Evolutionary conservation across 768 basidiomycete genomes (phyloP).

Genomic region (Suillus alpinus): DNA sequence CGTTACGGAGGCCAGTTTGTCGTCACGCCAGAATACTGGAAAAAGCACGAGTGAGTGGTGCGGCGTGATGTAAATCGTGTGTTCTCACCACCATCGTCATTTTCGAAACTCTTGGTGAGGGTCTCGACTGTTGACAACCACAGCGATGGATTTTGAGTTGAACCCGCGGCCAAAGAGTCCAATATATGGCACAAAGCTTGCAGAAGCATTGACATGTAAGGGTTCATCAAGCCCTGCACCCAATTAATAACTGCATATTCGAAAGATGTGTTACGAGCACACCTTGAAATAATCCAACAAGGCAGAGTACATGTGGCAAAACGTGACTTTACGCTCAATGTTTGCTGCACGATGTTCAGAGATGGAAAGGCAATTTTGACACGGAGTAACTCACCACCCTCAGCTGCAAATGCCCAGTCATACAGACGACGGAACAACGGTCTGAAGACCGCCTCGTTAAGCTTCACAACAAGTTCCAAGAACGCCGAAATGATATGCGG

Average conservation of each 20-base stretch:
- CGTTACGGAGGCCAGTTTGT: constrained; percentile 65
- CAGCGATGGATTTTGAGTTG: constrained; percentile 39
- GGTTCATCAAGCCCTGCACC: constrained; percentile 76
- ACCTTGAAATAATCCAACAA: constrained; percentile 91
- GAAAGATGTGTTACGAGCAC: constrained; percentile 12
- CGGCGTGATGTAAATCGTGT: not conserved
- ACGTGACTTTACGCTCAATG: constrained; percentile 58
- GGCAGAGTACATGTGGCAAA: constrained; percentile 69
- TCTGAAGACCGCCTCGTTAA: constrained; percentile 89
- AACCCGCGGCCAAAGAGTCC: constrained; percentile 35
- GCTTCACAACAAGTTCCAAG: constrained; percentile 84
- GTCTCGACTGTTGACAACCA: constrained; percentile 65
- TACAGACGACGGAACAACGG: constrained; percentile 89
- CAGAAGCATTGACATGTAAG: constrained; percentile 81
- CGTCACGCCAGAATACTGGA: constrained; percentile 87
- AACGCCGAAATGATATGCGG: constrained; percentile 64
- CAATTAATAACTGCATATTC: constrained; percentile 2
- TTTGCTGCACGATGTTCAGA: constrained; percentile 18
- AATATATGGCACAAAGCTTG: constrained; percentile 65
- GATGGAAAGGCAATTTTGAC: not conserved
- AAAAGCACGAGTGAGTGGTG: not conserved
- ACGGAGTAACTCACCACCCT: constrained; percentile 36
- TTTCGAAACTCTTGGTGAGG: constrained; percentile 65
- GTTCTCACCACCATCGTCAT: constrained; percentile 76
- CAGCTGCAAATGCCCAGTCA: constrained; percentile 87